phyloP scores from a whole-genome alignment of 306 rosid species.

The Dalbergia oliveri region DNA sequence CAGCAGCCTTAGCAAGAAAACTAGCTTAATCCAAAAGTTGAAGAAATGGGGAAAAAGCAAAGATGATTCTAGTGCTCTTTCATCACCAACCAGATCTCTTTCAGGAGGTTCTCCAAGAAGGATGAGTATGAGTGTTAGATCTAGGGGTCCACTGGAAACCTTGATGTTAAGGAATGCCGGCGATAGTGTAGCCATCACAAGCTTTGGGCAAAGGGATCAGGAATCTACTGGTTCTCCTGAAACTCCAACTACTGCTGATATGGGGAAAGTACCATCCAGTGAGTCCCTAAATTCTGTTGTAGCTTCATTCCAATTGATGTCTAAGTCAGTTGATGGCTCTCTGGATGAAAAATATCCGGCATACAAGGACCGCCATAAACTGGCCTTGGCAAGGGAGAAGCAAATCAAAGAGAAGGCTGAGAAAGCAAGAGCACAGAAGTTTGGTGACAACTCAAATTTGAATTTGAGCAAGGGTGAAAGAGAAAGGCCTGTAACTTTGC shows the following conservation, averaged over 20 bases:
- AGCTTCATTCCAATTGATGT: constrained; percentile 93
- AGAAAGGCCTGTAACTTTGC: constrained; percentile 65
- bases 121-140: constrained; percentile 66
- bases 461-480: constrained; percentile 59
- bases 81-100: constrained; percentile 74
- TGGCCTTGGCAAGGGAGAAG: constrained; percentile 90
- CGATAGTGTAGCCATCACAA: constrained; percentile 82
- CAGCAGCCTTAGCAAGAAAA: constrained; percentile 76
- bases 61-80: constrained; percentile 74
- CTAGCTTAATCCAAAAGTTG: constrained; percentile 82
- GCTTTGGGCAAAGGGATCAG: constrained; percentile 76
- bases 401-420: constrained; percentile 85
- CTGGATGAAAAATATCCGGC: constrained; percentile 91
- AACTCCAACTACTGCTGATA: constrained; percentile 60
- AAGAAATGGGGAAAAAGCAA: constrained; percentile 90
- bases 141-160: constrained; percentile 82
- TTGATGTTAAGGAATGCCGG: constrained; percentile 87
- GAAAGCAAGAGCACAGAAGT: constrained; percentile 82
- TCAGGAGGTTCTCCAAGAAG: constrained; percentile 80
- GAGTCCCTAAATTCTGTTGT: constrained; percentile 75
- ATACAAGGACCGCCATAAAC: constrained; percentile 87
- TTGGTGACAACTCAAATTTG: constrained; percentile 67
- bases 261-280: constrained; percentile 62
- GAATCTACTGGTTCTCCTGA: constrained; percentile 70
- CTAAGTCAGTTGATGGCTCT: constrained; percentile 85